Base-by-base conservation (phyloP, 352 stramenopile species). In the Pythium folliculosum region DNA sequence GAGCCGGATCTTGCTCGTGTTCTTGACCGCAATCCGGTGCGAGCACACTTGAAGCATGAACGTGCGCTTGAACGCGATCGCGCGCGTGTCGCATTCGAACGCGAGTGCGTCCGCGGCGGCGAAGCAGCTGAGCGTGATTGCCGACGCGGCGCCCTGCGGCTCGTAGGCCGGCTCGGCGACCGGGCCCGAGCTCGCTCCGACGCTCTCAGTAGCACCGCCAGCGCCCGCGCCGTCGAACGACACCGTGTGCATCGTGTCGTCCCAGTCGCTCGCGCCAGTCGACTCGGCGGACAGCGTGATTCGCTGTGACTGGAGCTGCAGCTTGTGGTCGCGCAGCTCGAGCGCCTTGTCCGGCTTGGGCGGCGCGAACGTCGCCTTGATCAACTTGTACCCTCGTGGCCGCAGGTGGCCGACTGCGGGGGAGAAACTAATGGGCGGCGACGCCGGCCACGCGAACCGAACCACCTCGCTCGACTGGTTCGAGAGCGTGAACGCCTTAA, bases 21-120 rank as follows among this genome's bases (percentile, higher is more conserved):
- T 97, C 1, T 63, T 67, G 19, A 97, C 43, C 0, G 71, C 71
- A 47, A 95, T 81, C 58, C 84, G 86, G 69, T 92, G 77, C 0
- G 80, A 89, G 58, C 84, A 95, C 19, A 87, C 76, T 66, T 96
- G 89, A 17, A 97, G 70, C 86, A 97, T 96, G 58, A 95, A 95
- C 9, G 88, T 96, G 37, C 75, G 81, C 17, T 89, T 83, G 51
- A 97, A 97, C 1, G 68, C 35, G 22, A 97, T 84, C 17, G 65
- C 63, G 5, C 63, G 77, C 2, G 72, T 87, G 49, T 93, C 80
- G 50, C 81, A 93, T 30, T 82, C 75, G 49, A 89, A 95, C 1
- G 69, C 23, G 7, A 90, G 56, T 2, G 60, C 38, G 61, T 96
- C 88, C 16, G 86, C 88, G 17, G 78, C 77, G 16, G 85, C 88